A percentile compares a stretch with the other conserved stretches of the same genome.
phyloP scores from a whole-genome alignment of 2,329 filamentous ascomycete species.

The Trichoderma sp. region DNA sequence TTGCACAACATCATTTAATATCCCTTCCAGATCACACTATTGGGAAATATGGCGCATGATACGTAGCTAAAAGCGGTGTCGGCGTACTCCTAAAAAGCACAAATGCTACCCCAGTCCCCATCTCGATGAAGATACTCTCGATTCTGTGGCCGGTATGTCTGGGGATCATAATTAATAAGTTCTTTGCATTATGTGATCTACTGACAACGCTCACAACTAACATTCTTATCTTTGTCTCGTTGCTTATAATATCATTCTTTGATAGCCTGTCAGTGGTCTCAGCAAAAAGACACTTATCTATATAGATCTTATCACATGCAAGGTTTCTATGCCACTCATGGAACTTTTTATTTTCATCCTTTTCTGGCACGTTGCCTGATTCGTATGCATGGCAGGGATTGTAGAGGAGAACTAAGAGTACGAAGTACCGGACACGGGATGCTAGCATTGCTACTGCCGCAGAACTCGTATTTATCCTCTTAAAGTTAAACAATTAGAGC shows the following conservation, averaged over 20 bases:
- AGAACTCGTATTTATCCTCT: background rate
- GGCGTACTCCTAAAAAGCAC: background rate
- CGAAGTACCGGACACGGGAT: background rate
- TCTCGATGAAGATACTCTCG: background rate
- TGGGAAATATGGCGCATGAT: background rate
- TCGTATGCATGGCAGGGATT: background rate
- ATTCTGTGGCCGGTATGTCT: background rate
- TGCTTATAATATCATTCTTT: background rate
- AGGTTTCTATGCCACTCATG: background rate
- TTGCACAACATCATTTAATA: background rate
- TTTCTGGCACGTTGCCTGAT: too few relatives aligned
- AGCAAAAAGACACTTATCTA: background rate
- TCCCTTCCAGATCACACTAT: background rate
- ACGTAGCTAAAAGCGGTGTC: background rate
- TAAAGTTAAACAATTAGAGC: background rate
- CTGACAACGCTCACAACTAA: background rate
- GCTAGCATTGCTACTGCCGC: background rate
- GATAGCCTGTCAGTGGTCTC: background rate
- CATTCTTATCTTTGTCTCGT: background rate
- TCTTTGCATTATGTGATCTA: background rate
- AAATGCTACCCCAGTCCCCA: background rate
- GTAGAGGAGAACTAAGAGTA: background rate
- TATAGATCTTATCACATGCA: background rate
- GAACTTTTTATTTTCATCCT: background rate
- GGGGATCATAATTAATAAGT: background rate